Percentiles rank a stretch among this genome's conserved stretches.
Conservation (phyloP, 257 asterid genomes). For the Scutellaria minor region DNA sequence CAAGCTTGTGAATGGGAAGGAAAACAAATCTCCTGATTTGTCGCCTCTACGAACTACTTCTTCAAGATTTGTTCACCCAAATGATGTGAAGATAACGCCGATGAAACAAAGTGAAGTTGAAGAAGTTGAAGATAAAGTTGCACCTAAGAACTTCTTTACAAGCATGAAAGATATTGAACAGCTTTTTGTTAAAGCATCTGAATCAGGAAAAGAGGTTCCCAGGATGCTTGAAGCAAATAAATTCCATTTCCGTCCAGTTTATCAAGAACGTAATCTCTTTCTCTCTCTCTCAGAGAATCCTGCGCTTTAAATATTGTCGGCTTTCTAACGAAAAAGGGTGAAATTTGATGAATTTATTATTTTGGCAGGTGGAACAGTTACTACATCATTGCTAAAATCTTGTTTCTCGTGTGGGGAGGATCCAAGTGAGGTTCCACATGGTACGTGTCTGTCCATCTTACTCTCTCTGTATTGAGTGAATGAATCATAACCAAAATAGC, state of each 20-base stretch:
- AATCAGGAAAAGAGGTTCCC: constrained; percentile 95
- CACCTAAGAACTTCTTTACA: constrained; percentile 71
- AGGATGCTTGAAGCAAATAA: constrained; percentile 98
- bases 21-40: constrained; percentile 64
- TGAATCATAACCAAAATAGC: not conserved
- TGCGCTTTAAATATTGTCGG: not conserved
- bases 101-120: constrained; percentile 56
- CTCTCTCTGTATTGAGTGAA: constrained; percentile 25
- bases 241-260: constrained; percentile 87
- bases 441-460: constrained; percentile 46
- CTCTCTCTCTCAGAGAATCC: constrained; percentile 32
- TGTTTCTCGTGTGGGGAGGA: constrained; percentile 93
- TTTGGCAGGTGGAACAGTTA: constrained; percentile 67
- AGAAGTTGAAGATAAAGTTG: constrained; percentile 64
- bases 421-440: constrained; percentile 83
- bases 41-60: constrained; percentile 72
- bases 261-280: constrained; percentile 58
- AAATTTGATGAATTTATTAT: constrained; percentile 27
- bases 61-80: constrained; percentile 49
- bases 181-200: constrained; percentile 85
- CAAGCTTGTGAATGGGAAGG: constrained; percentile 55
- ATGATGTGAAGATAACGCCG: constrained; percentile 60
- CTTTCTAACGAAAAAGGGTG: constrained; percentile 23
- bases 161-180: constrained; percentile 85
- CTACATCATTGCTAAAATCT: constrained; percentile 61